A percentile compares a stretch with the other conserved stretches of the same genome.
Evolutionary conservation across 176 grass and related monocot genomes (phyloP).

Genomic region (Phoenix roebelenii): DNA sequence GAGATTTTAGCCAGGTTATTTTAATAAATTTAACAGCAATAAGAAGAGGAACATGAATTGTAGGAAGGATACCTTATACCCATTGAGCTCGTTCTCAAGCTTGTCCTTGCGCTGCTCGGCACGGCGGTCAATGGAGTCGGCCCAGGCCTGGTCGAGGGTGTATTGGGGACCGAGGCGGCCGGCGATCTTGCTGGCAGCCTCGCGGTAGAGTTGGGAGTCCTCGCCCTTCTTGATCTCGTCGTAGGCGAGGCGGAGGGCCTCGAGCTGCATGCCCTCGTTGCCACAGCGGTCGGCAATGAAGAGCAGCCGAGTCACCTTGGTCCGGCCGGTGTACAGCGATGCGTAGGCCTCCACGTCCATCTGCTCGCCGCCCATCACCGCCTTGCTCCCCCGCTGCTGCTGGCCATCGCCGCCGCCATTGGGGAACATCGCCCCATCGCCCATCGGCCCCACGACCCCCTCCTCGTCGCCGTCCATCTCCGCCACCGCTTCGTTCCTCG

Average conservation of each 20-base stretch:
- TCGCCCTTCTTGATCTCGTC: slow-evolving; percentile 71
- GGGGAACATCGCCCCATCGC: slow-evolving; percentile 36
- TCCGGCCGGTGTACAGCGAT: slow-evolving; percentile 67
- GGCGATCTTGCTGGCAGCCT: slow-evolving; percentile 37
- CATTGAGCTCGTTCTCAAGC: slow-evolving; percentile 93
- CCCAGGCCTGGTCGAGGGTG: slow-evolving; percentile 54
- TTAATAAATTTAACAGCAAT: no score
- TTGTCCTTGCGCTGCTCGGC: slow-evolving; percentile 67
- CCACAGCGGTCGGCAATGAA: slow-evolving; percentile 68
- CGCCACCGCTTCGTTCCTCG: no score
- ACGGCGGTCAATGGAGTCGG: slow-evolving; percentile 40
- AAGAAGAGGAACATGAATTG: not conserved
- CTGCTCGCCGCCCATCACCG: slow-evolving; percentile 40
- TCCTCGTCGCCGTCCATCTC: slow-evolving; percentile 80
- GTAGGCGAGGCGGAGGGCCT: slow-evolving; percentile 79
- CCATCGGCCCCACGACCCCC: slow-evolving; percentile 21
- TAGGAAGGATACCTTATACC: slow-evolving; percentile 36
- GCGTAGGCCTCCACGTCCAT: slow-evolving; percentile 96
- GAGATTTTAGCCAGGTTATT: no score
- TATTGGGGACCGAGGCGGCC: slow-evolving; percentile 44
- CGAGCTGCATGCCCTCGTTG: slow-evolving; percentile 56
- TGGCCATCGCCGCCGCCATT: slow-evolving; percentile 21
- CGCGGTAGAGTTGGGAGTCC: slow-evolving; percentile 50
- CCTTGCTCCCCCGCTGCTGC: slow-evolving; percentile 14
- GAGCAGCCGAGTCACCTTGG: slow-evolving; percentile 51